Percentiles rank a stretch among this genome's conserved stretches.
Evolutionary conservation across 2,329 filamentous ascomycete species (phyloP).

Genomic region (Aspergillus pseudoviridinutans): DNA sequence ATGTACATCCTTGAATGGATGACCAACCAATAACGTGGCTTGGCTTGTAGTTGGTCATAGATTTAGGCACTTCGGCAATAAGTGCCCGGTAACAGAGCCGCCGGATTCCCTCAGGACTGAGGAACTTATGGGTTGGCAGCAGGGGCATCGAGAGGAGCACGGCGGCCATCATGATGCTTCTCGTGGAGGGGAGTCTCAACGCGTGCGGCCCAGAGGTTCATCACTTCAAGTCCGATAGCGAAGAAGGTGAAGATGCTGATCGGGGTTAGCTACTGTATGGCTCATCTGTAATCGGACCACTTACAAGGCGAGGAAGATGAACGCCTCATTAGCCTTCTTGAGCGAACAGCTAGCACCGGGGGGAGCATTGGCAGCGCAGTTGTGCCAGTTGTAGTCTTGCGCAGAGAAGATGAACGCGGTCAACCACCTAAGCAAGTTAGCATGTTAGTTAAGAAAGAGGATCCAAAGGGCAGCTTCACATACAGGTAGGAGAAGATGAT

Average conservation of each 20-base stretch:
- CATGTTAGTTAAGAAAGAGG: not conserved
- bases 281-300: not conserved
- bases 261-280: not conserved
- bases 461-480: not conserved
- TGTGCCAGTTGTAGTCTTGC: not conserved
- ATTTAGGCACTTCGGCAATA: not conserved
- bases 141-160: not conserved
- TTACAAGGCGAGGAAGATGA: constrained; percentile 3
- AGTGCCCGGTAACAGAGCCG: not conserved
- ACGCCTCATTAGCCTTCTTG: constrained; percentile 2
- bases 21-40: not conserved
- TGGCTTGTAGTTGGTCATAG: not conserved
- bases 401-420: constrained; percentile 2
- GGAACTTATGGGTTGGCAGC: not conserved
- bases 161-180: not conserved
- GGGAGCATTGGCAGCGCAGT: not conserved
- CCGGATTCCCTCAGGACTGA: not conserved
- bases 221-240: not conserved
- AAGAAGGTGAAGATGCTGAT: not conserved
- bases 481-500: not conserved
- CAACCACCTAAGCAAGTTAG: not conserved
- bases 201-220: not conserved
- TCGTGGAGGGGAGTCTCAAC: not conserved
- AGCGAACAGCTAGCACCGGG: not conserved
- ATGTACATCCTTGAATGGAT: not conserved